Base-by-base conservation (phyloP, 495 filamentous ascomycete species). In the Staphylotrichum longicolle region DNA sequence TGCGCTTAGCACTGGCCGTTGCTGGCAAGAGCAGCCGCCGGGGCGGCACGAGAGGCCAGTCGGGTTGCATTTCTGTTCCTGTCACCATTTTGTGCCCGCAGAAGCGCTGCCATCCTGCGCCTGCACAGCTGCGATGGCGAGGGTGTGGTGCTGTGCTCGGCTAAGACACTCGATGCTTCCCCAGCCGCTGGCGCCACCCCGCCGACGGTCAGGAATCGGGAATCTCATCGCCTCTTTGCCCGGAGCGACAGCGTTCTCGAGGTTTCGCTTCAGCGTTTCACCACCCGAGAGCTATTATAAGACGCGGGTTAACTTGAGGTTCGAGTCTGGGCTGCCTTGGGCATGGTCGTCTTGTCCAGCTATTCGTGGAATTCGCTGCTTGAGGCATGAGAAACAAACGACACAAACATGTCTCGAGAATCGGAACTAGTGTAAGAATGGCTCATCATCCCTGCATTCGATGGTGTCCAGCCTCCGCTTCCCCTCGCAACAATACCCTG, bases 1-100 rank as follows among this genome's bases (percentile, higher is more conserved):
- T 56, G 60, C 60, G 60, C 60, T 62, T 63, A 63, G 33, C 46
- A 40, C 41, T 6, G 10, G 30, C 52, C 33, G 7, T 49, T 30
- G n/a, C 15, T n/a, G 39, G 35, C 52, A 7, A 15, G n/a, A 39
- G 49, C n/a, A 62, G 37, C 54, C 60, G 39, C 40, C 53, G 7
- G 32, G 52, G 44, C 47, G 60, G 46, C 60, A 58, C 12, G 39
- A 9, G 47, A 51, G 39, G 54, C 60, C 54, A 53, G 40, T 47
- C 47, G 15, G 42, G 10, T 30, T 55, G 35, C 51, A 34, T n/a
- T 2, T 2, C n/a, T 12, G 30, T 34, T 7, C 32, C 7, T 41
- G 15, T 44, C 46, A 39, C 46, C 59, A 41, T 20, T 27, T 44
- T 10, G 45, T 51, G 35, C 35, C 10, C 54, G 57, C 54, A 35